A percentile compares a stretch with the other conserved stretches of the same genome.
These are phyloP conservation scores for Penicillium sp. DNA, from an alignment of 2,329 filamentous ascomycete species.

Conservation along the genomic window DNA sequence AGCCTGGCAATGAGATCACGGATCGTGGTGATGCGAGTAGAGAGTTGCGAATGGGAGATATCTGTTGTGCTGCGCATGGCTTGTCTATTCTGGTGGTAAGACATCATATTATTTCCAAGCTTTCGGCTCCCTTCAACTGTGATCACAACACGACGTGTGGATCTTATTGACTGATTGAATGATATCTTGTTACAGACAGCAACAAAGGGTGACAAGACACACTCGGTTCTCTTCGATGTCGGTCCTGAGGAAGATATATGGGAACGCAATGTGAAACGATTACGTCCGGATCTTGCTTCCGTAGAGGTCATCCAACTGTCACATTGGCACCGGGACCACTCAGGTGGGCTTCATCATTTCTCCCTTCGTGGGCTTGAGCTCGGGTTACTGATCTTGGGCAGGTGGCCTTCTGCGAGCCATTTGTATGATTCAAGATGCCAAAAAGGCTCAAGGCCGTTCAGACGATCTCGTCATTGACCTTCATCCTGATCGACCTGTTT, in stretches of 20 bases:
- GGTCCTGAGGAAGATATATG: constrained; percentile 55
- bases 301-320: constrained; percentile 54
- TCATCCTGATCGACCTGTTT: constrained; percentile 55
- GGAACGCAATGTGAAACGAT: constrained; percentile 51
- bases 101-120: background rate
- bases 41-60: constrained; percentile 52
- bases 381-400: constrained; percentile 11
- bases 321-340: constrained; percentile 60
- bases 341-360: constrained; percentile 35
- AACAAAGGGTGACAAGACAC: constrained; percentile 45
- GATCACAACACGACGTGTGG: background rate
- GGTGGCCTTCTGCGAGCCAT: constrained; percentile 55
- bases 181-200: constrained; percentile 42
- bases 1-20: constrained; percentile 33
- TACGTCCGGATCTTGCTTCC: constrained; percentile 43
- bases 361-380: background rate
- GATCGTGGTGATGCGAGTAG: constrained; percentile 44
- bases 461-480: constrained; percentile 47
- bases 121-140: background rate
- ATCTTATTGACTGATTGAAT: background rate
- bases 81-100: constrained; percentile 54
- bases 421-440: constrained; percentile 48
- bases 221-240: constrained; percentile 55
- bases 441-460: constrained; percentile 23
- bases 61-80: constrained; percentile 58